Evolutionary conservation across 2,329 filamentous ascomycete species (phyloP).

Genomic region (Onygena corvina): DNA sequence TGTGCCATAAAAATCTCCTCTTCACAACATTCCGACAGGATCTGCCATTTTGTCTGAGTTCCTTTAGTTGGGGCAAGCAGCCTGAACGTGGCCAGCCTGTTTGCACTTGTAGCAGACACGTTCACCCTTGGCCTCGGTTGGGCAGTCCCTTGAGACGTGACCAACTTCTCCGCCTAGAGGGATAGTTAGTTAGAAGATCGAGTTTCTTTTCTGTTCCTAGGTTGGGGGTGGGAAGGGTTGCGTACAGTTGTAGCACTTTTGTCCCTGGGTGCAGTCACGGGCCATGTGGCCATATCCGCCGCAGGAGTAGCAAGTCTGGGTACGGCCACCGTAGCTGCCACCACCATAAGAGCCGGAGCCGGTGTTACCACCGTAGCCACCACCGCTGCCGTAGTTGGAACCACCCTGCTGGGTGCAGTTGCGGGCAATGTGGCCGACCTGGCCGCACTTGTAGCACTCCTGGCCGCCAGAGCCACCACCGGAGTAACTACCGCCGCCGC

Average conservation of each 20-base stretch:
- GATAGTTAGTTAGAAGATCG: conserved; percentile 8
- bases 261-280: conserved; percentile 94
- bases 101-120: conserved; percentile 98
- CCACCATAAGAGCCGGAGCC: conserved; percentile 31
- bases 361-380: conserved; percentile 35
- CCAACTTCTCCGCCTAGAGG: conserved; percentile 63
- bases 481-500: conserved; percentile 36
- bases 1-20: conserved; percentile 1
- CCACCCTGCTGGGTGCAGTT: conserved; percentile 43
- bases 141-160: conserved; percentile 91
- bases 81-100: conserved; percentile 80
- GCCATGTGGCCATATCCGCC: conserved; percentile 96
- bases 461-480: conserved; percentile 35
- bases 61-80: conserved; percentile 79
- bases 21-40: not conserved
- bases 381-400: conserved; percentile 39
- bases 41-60: not conserved
- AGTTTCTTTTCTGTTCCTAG: too few relatives aligned
- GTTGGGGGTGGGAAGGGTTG: conserved; percentile 14
- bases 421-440: conserved; percentile 88
- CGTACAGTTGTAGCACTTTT: conserved; percentile 99
- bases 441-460: conserved; percentile 97
- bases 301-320: conserved; percentile 96
- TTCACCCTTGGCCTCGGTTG: conserved; percentile 78
- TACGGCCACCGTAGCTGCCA: conserved; percentile 41